phyloP scores from a whole-genome alignment of 148 eudicot genomes.

The Silene conica region DNA sequence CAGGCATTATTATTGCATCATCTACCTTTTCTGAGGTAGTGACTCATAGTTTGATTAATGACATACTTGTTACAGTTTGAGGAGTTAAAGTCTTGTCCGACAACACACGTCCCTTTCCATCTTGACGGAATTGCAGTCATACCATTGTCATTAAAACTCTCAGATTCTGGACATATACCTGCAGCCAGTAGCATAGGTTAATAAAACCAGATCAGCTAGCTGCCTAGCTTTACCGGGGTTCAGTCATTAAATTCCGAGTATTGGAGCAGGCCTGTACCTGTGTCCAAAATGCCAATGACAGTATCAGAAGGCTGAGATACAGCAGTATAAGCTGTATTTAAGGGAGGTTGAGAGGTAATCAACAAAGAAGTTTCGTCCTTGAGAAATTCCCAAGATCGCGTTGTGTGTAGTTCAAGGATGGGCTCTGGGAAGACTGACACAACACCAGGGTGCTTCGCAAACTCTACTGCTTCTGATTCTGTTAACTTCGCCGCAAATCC shows the following conservation, averaged over 20 bases:
- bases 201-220: not conserved
- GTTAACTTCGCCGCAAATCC: conserved; percentile 64
- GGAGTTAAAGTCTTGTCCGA: conserved; percentile 40
- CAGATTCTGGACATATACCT: conserved; percentile 83
- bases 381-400: conserved; percentile 73
- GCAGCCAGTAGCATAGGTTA: not conserved
- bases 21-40: too few species aligned
- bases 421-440: conserved; percentile 76
- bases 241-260: not conserved
- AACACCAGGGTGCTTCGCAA: conserved; percentile 48
- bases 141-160: conserved; percentile 56
- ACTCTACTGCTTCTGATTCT: conserved; percentile 41
- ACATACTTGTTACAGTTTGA: conserved; percentile 62
- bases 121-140: conserved; percentile 54
- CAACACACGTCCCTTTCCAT: conserved; percentile 76
- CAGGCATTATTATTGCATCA: not conserved
- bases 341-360: conserved; percentile 20
- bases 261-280: too few species aligned
- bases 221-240: not conserved
- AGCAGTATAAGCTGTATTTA: conserved; percentile 2
- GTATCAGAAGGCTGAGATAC: conserved; percentile 34
- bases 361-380: conserved; percentile 34
- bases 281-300: conserved; percentile 62
- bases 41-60: not conserved
- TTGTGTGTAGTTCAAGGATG: conserved; percentile 56